Evolutionary conservation across 208 protist species (phyloP), one percentile per base, ranked within the genome.

Genomic region (Kentomonas sorsogonicus): DNA sequence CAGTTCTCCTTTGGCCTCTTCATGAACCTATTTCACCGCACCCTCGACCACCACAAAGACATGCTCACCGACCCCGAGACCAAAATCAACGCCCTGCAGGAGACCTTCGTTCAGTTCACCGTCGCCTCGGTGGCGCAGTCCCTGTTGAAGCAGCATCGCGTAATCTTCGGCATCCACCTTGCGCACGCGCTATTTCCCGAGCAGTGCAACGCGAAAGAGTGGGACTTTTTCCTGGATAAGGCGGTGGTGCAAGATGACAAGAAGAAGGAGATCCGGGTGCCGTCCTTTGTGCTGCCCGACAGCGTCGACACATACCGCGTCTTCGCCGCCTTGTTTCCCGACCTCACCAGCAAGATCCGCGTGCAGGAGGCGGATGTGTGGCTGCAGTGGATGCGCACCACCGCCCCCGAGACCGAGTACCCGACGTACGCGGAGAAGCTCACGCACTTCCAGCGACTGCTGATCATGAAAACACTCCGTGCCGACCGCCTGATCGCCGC

Each of bases 111-210:
- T 22, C 74, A 77, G 34, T 72, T 76, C 52, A 83, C 95, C 27
- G 94, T 96, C 10, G 68, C 65, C 7, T 73, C 70, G 10, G 82
- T 98, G 4, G 67, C 89, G 31, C 86, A 86, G 25, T 91, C 92
- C 53, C 73, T 99, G 36, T 87, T 99, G 68, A 99, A 99, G 69
- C 83, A 84, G 52, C 97, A 99, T 68, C 85, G 97, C 53, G 73
- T 97, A 0, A 83, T 93, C 25, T 99, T 98, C 69, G 97, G 79
- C 53, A 83, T 99, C 57, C 93, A 99, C 74, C 74, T 99, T 23
- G 78, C 89, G 34, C 89, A 80, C 38, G 81, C 82, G 23, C 71
- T 98, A 4, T 56, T 77, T 60, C 72, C 75, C 0, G 46, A 87
- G 1, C 43, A 78, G 52, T 91, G 80, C 63, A 82, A 52, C 13